Evolutionary conservation across 2,329 filamentous ascomycete genomes (phyloP).

Genomic region (Cladophialophora yegresii): DNA sequence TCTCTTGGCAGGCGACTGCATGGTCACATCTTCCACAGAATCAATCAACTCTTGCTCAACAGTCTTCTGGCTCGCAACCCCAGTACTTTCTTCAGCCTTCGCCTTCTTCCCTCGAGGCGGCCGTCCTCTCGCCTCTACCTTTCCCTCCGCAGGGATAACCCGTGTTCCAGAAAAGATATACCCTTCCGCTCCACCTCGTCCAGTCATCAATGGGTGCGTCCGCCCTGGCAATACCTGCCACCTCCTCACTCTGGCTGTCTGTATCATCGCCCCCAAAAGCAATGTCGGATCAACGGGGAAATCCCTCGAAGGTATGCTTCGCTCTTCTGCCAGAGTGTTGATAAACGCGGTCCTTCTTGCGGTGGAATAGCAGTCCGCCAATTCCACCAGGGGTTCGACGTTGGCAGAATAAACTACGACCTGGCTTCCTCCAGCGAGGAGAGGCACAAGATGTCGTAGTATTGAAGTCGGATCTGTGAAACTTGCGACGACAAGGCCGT

Average conservation of each 20-base stretch:
- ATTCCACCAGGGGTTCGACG: constrained; percentile 73
- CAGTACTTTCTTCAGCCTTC: background rate
- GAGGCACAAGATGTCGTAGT: constrained; percentile 71
- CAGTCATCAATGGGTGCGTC: constrained; percentile 93
- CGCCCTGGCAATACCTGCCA: constrained; percentile 92
- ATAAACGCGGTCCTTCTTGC: constrained; percentile 73
- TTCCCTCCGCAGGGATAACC: constrained; percentile 72
- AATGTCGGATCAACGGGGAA: constrained; percentile 87
- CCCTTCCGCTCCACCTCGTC: constrained; percentile 81
- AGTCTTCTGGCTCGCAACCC: background rate
- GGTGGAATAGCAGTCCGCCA: constrained; percentile 84
- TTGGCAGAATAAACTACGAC: constrained; percentile 82
- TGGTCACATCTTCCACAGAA: background rate
- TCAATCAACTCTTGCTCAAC: background rate
- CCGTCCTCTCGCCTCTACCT: constrained; percentile 80
- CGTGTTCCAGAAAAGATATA: constrained; percentile 83
- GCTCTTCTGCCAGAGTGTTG: constrained; percentile 20
- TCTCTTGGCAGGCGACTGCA: background rate
- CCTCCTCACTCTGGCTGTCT: constrained; percentile 73
- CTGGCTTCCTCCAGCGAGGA: constrained; percentile 79
- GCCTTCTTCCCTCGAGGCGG: constrained; percentile 57
- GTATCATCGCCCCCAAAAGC: constrained; percentile 74
- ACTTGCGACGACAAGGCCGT: constrained; percentile 78
- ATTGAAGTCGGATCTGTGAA: constrained; percentile 79
- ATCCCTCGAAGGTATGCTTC: constrained; percentile 56